Conservation (phyloP, 1,284 basidiomycete genomes). For the Cryptococcus neoformans region DNA sequence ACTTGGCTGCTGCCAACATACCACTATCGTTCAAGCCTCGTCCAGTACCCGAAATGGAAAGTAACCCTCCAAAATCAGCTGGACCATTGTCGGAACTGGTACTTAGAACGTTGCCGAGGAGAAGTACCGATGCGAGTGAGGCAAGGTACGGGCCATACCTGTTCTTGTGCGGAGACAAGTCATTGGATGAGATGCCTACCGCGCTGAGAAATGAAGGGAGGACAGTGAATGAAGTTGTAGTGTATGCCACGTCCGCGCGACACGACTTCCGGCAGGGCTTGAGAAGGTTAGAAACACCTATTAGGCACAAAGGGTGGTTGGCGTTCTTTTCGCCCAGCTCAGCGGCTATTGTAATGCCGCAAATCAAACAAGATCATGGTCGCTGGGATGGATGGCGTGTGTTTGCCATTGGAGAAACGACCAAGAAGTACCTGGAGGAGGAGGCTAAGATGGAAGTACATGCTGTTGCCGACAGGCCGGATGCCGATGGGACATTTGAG, state of each 20-base stretch:
- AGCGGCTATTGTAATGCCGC: conserved; percentile 27
- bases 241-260: conserved; percentile 22
- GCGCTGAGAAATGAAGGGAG: conserved; percentile 18
- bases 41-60: not conserved
- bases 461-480: conserved; percentile 39
- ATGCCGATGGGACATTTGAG: conserved; percentile 25
- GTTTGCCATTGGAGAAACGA: conserved; percentile 44
- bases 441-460: conserved; percentile 21
- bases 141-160: conserved; percentile 24
- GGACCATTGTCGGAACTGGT: conserved; percentile 17
- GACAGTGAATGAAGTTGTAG: conserved; percentile 16
- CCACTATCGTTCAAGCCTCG: conserved; percentile 6
- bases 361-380: conserved; percentile 7
- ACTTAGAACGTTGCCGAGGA: conserved; percentile 13
- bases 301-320: conserved; percentile 22
- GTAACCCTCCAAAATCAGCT: conserved; percentile 11
- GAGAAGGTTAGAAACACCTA: not conserved
- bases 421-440: conserved; percentile 20
- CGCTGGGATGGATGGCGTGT: conserved; percentile 13
- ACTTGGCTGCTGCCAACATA: conserved; percentile 2
- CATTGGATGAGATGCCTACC: conserved; percentile 26
- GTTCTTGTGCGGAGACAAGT: conserved; percentile 41
- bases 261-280: conserved; percentile 1
- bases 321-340: conserved; percentile 46
- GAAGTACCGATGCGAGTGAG: not conserved